Base-by-base conservation (phyloP, 2,329 filamentous ascomycete genomes). In the Hypoxylon sp. region DNA sequence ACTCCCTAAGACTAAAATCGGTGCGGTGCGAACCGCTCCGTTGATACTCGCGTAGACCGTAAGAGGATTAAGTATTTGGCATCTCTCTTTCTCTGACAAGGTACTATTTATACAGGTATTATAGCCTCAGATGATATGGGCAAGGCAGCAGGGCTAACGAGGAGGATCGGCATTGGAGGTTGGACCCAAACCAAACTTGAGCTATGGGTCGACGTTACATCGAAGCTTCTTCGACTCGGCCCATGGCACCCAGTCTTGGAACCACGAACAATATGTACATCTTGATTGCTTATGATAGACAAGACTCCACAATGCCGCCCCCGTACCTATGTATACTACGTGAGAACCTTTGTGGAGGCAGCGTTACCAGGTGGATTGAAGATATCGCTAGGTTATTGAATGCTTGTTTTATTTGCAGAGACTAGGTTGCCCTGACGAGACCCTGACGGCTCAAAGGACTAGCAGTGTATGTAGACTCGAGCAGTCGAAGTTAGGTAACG, bases 1-100 rank as follows among this genome's bases (percentile, higher is more conserved):
- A 11, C n/a, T 36, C 33, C 9, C 3, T 28, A 12, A 9, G 20
- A 32, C 38, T 38, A 20, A 46, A 18, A 20, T 30, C 56, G 62
- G 56, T 26, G 57, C 48, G 48, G 62, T 33, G 53, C 52, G 62
- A 61, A 54, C 57, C 57, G 52, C 48, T 30, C 52, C 33, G 54
- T 38, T 51, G 20, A 38, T 26, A 38, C 1, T 24, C 2, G 2
- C 14, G 14, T 36, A 49, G 16, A 8, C 18, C 20, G 6, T 51
- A 3, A 36, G 11, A 20, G 16, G 16, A 22, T 36, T 18, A 24
- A 36, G 30, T 16, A 50, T 24, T 50, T 8, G 45, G 20, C 18
- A 8, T 50, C 28, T 3, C 44, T 16, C 42, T n/a, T 36, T 26
- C 9, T 14, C 12, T 28, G 12, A 22, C 14, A 46, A 7, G 7